These are phyloP conservation scores for Trametes maxima DNA, from an alignment of 768 basidiomycete species.

Conservation along the genomic window DNA sequence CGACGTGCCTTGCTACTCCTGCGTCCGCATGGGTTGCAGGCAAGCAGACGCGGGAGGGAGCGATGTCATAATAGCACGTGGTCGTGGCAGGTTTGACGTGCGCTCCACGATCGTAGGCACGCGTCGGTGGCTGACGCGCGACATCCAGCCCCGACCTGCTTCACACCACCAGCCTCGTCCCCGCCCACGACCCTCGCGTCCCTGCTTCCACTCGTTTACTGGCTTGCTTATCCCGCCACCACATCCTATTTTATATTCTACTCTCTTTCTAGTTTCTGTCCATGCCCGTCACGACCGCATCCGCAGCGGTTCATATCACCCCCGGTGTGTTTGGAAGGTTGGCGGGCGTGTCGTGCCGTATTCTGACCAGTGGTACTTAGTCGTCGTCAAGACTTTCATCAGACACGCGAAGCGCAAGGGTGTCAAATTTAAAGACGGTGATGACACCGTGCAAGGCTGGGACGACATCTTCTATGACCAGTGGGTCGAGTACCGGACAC, in stretches of 20 bases:
- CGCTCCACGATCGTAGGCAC: slow-evolving; percentile 17
- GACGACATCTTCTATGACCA: slow-evolving; percentile 74
- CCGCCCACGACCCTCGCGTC: background rate
- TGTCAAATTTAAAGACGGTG: slow-evolving; percentile 39
- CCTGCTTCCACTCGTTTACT: background rate
- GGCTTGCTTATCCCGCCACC: background rate
- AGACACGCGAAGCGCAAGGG: slow-evolving; percentile 49
- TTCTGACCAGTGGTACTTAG: slow-evolving; percentile 31
- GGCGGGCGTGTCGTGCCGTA: background rate
- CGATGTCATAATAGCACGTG: slow-evolving; percentile 11
- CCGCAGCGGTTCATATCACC: slow-evolving; percentile 57
- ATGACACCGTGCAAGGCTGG: slow-evolving; percentile 45
- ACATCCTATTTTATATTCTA: background rate
- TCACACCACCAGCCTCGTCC: background rate
- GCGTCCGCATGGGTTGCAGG: no score
- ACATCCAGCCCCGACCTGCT: background rate
- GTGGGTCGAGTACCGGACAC: slow-evolving; percentile 36
- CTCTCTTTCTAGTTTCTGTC: background rate
- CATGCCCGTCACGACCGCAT: slow-evolving; percentile 56
- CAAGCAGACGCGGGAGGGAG: background rate
- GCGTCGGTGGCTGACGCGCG: slow-evolving; percentile 20
- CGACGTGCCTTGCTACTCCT: background rate
- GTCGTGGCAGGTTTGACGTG: slow-evolving; percentile 3
- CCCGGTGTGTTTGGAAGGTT: slow-evolving; percentile 41
- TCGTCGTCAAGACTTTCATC: slow-evolving; percentile 55